Base-by-base conservation (phyloP, 306 rosid genomes). In the Macrotyloma uniflorum region DNA sequence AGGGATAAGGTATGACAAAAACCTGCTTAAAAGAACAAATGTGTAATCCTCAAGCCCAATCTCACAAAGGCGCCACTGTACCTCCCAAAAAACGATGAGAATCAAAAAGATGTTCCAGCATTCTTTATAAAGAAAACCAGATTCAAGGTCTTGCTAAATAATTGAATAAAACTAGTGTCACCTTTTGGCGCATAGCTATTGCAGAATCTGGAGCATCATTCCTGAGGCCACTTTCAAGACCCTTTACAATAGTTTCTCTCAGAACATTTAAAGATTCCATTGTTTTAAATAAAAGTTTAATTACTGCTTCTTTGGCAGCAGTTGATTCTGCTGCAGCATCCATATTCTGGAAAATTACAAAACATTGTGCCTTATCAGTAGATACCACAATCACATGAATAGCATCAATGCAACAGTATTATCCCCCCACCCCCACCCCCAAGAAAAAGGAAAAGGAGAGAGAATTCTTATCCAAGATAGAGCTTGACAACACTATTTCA, bases 21-120 rank as follows among this genome's bases (percentile, higher is more conserved):
- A 90, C 99, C 99, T 95, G 90, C 99, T 95, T 45, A 95, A 80
- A 79, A 95, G 94, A 85, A 95, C 92, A 86, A 95, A 95, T 73
- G 96, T 87, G 81, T 93, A 95, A 74, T 95, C 97, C 90, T 95
- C 99, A 24, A 95, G 97, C 68, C 98, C 97, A 79, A 93, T 91
- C 97, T 95, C 99, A 72, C 98, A 93, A 30, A 93, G 97, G 32
- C 98, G 98, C 99, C 99, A 93, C 99, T 95, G 86, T 51, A 70
- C 73, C 50, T 75, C 82, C 82, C 10, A 16, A 68, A 83, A 80
- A 8, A 81, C 64, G 74, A 57, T 50, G 76, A 77, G 54, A 73
- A 81, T 67, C 50, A 72, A 66, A n/a, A 77, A 46, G 55, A 58
- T 42, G 30, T 67, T 83, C 70, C 49, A 72, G 72, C 80, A 54